Conservation (phyloP, 2,329 filamentous ascomycete species). For the Fusarium sp. region DNA sequence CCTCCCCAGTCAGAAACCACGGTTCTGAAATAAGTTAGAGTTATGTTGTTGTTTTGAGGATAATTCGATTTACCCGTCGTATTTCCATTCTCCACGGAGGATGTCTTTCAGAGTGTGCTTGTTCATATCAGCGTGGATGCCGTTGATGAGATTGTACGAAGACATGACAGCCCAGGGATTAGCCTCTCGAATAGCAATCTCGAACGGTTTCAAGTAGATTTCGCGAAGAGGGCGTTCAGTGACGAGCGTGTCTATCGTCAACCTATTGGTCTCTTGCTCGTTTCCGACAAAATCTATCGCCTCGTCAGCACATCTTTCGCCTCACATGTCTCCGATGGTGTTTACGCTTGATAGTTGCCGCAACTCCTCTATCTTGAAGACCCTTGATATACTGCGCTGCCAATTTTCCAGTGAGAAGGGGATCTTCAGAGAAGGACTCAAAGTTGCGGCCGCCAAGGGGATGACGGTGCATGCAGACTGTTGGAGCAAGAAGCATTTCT, state of each 20-base stretch:
- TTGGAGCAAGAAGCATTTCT: constrained; percentile 80
- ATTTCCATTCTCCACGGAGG: constrained; percentile 71
- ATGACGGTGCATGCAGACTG: constrained; percentile 84
- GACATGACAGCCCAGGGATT: constrained; percentile 79
- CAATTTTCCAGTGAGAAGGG: constrained; percentile 79
- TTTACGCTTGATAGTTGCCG: constrained; percentile 82
- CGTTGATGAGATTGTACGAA: constrained; percentile 76
- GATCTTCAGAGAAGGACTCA: constrained; percentile 88
- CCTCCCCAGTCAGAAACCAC: constrained; percentile 72
- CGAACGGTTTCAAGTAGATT: constrained; percentile 80
- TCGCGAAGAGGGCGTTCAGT: constrained; percentile 75
- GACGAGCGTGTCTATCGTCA: constrained; percentile 72
- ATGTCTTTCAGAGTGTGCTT: constrained; percentile 66
- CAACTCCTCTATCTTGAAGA: constrained; percentile 78
- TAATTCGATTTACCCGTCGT: constrained; percentile 62
- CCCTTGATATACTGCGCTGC: constrained; percentile 79
- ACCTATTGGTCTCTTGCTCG: constrained; percentile 72
- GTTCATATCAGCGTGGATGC: constrained; percentile 68
- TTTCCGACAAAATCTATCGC: constrained; percentile 74
- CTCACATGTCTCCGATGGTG: not conserved
- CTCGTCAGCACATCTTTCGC: not conserved
- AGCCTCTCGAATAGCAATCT: constrained; percentile 77
- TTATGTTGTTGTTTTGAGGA: not conserved
- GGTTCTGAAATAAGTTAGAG: constrained; percentile 54
- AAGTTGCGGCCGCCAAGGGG: constrained; percentile 88